These are phyloP conservation scores for Amanita brunnescens DNA, from an alignment of 768 basidiomycete species.

Conservation along the genomic window DNA sequence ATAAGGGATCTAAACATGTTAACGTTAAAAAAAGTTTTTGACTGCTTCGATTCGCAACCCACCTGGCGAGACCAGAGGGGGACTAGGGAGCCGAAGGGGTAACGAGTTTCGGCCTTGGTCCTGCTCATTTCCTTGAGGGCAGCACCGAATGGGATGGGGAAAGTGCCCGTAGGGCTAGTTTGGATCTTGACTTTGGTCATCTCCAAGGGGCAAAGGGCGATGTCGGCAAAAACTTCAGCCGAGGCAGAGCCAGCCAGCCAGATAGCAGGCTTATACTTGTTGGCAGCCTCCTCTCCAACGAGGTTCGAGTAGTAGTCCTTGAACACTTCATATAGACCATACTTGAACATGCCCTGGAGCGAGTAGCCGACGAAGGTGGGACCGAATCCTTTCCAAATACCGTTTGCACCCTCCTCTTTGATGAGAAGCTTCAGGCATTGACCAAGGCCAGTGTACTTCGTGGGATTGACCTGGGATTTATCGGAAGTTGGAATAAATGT, in stretches of 20 bases:
- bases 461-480: slow-evolving; percentile 56
- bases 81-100: slow-evolving; percentile 77
- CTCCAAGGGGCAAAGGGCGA: slow-evolving; percentile 92
- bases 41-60: slow-evolving; percentile 11
- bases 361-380: slow-evolving; percentile 93
- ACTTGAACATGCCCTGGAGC: slow-evolving; percentile 97
- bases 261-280: slow-evolving; percentile 81
- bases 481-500: background rate
- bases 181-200: slow-evolving; percentile 92
- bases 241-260: slow-evolving; percentile 93
- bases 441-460: slow-evolving; percentile 63
- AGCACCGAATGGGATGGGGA: slow-evolving; percentile 67
- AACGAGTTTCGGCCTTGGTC: slow-evolving; percentile 64
- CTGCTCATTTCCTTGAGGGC: slow-evolving; percentile 64
- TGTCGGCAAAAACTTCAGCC: slow-evolving; percentile 92
- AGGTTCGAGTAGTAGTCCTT: slow-evolving; percentile 89
- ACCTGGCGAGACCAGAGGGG: slow-evolving; percentile 88
- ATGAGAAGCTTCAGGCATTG: slow-evolving; percentile 56
- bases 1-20: slow-evolving; percentile 69
- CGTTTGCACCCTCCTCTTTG: slow-evolving; percentile 73
- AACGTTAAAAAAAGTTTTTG: background rate
- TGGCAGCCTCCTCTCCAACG: slow-evolving; percentile 72
- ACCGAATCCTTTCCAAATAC: slow-evolving; percentile 92
- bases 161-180: slow-evolving; percentile 64
- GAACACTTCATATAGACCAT: slow-evolving; percentile 96